Evolutionary conservation across 768 basidiomycete genomes (phyloP), one percentile per base, ranked within the genome.

Genomic region (Leccinum fibrillosum): DNA sequence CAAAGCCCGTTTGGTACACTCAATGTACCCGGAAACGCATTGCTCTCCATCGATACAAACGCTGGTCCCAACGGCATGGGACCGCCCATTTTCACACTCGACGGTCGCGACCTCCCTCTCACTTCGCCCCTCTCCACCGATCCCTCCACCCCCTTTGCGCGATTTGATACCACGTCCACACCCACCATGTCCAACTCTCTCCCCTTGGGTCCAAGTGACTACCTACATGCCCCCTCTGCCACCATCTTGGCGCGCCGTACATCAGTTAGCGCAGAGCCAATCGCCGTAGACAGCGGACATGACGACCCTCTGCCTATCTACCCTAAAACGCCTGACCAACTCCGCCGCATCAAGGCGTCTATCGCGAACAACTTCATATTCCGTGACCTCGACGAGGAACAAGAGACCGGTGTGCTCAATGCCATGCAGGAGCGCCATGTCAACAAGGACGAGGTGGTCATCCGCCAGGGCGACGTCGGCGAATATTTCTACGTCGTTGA

Each of bases 401-500:
- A 98, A 74, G 89, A 92, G 73, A 85, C 84, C 1, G 94, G 94
- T 48, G 96, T 95, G 19, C 78, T 98, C 23, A 90, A 89, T 55
- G 97, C 97, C 25, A 98, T 99, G 95, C 89, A 89, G 72, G 97
- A 99, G 75, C 81, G 85, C 49, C 78, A 74, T 6, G 85, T 92
- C 13, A 76, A 74, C 30, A 77, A 82, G 60, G 87, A 88, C 61
- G 88, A 94, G 63, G 87, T 95, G n/a, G 88, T 99, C 60, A 98
- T 99, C 64, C 85, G 90, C 52, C 97, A 99, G 73, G 97, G 97
- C 49, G 95, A 97, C 64, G 90, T 92, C 19, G 97, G 97, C 54
- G 95, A 98, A 66, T 94, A 87, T 75, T 98, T 98, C 73, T 99
- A 99, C 74, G 92, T 98, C 54, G 94, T 98, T 62, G 97, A 98